Conservation (phyloP, 495 filamentous ascomycete species). For the Chaetomium cochliodes region DNA sequence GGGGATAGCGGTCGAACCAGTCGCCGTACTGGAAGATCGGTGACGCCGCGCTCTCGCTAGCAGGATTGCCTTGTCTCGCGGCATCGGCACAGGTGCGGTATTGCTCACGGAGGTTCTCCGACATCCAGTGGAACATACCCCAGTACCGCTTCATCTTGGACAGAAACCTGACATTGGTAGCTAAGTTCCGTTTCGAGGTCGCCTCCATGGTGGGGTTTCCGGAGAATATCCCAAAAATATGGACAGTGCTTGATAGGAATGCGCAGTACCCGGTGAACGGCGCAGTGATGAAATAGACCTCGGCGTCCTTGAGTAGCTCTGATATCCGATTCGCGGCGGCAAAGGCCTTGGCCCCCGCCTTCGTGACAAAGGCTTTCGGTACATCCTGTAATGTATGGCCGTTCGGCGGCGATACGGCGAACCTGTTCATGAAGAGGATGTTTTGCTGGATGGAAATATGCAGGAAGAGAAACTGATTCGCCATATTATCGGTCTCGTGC, state of each 20-base stretch:
- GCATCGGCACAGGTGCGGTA: conserved; percentile 85
- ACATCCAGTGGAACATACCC: conserved; percentile 97
- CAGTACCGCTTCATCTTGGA: conserved; percentile 95
- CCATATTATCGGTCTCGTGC: conserved; percentile 78
- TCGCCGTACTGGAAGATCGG: conserved; percentile 94
- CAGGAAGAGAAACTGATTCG: conserved; percentile 91
- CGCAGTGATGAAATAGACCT: conserved; percentile 76
- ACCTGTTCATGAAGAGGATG: conserved; percentile 85
- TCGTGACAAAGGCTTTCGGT: conserved; percentile 75
- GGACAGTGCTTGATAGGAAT: conserved; percentile 86
- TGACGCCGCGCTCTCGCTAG: conserved; percentile 53
- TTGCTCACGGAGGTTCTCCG: conserved; percentile 86
- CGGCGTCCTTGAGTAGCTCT: conserved; percentile 73
- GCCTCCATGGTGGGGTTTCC: conserved; percentile 68
- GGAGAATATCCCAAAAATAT: conserved; percentile 89
- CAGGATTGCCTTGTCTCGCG: conserved; percentile 52
- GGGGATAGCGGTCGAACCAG: conserved; percentile 95
- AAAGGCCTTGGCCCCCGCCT: conserved; percentile 72
- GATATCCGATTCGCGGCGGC: conserved; percentile 91
- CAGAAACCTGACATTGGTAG: conserved; percentile 84
- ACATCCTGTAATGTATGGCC: conserved; percentile 68
- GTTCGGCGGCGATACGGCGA: conserved; percentile 72
- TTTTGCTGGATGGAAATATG: conserved; percentile 89
- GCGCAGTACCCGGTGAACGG: conserved; percentile 95
- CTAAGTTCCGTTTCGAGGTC: conserved; percentile 80